Conservation (phyloP, 1,284 basidiomycete genomes). For the Farysia itapuensis region DNA sequence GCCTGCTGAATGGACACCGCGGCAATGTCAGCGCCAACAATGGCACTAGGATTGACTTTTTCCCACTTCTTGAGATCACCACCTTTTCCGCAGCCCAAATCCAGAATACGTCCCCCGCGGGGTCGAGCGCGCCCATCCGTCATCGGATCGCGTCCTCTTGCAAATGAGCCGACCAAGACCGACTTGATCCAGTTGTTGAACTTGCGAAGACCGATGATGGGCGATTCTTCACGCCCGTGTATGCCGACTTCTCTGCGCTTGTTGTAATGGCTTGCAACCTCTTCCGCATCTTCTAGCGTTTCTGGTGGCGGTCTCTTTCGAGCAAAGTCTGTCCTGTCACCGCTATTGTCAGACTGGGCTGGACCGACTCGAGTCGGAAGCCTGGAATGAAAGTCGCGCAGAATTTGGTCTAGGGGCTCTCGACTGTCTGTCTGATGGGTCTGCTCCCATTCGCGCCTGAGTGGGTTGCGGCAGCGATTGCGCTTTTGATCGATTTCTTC, state of each 20-base stretch:
- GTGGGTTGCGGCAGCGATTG: slow-evolving; percentile 33
- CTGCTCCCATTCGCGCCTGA: slow-evolving; percentile 43
- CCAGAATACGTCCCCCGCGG: slow-evolving; percentile 74
- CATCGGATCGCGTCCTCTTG: slow-evolving; percentile 13
- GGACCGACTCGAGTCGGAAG: too few relatives aligned
- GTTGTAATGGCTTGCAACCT: slow-evolving; percentile 67
- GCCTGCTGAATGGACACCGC: slow-evolving; percentile 88
- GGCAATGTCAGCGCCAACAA: slow-evolving; percentile 88
- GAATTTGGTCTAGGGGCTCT: slow-evolving; percentile 27
- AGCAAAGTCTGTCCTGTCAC: neutral
- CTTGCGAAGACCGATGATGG: slow-evolving; percentile 91
- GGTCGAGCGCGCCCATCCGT: slow-evolving; percentile 18
- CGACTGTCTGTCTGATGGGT: slow-evolving; percentile 18
- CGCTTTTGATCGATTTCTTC: slow-evolving; percentile 40
- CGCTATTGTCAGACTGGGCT: neutral
- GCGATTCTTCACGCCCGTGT: slow-evolving; percentile 79
- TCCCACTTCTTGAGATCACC: slow-evolving; percentile 96
- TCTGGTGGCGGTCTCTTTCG: slow-evolving; percentile 16
- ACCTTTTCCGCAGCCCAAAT: slow-evolving; percentile 97
- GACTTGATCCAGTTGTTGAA: slow-evolving; percentile 85
- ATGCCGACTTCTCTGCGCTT: slow-evolving; percentile 86
- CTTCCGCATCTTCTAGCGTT: slow-evolving; percentile 27
- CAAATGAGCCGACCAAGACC: slow-evolving; percentile 35
- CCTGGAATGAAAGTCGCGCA: slow-evolving; percentile 21
- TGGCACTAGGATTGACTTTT: slow-evolving; percentile 77